These are phyloP conservation scores for Acephala macrosclerotiorum DNA, from an alignment of 2,329 filamentous ascomycete genomes.

Conservation along the genomic window DNA sequence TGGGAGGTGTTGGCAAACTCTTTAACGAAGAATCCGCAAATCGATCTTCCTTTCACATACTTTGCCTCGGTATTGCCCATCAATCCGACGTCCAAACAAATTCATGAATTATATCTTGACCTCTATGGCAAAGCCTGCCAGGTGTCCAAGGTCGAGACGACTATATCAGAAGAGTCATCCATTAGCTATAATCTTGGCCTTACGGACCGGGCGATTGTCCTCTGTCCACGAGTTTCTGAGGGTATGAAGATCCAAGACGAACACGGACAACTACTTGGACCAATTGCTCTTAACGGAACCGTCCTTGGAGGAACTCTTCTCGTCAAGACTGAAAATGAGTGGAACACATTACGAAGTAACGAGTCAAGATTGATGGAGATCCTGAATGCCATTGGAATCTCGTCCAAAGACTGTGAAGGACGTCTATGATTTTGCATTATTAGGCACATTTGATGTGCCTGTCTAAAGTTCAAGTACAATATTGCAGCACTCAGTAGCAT, in stretches of 20 bases:
- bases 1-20: constrained; percentile 60
- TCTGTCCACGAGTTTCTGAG: constrained; percentile 63
- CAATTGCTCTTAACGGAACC: constrained; percentile 63
- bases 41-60: constrained; percentile 42
- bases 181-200: constrained; percentile 72
- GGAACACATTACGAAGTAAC: constrained; percentile 57
- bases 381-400: constrained; percentile 43
- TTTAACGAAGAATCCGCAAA: constrained; percentile 37
- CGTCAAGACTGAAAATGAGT: constrained; percentile 65
- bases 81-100: constrained; percentile 26
- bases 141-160: background rate
- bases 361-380: constrained; percentile 51
- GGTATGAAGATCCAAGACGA: constrained; percentile 46
- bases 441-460: background rate
- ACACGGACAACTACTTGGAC: constrained; percentile 37
- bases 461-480: background rate
- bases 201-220: constrained; percentile 59
- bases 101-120: constrained; percentile 37
- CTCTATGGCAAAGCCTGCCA: constrained; percentile 37
- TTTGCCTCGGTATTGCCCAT: constrained; percentile 36
- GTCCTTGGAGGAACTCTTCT: constrained; percentile 69
- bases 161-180: constrained; percentile 42
- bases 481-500: background rate
- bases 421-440: constrained; percentile 10
- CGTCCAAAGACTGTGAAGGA: constrained; percentile 17